A percentile compares a stretch with the other conserved stretches of the same genome.
These are phyloP conservation scores for Cytauxzoon felis DNA, from an alignment of 169 alveolate species.

Conservation along the genomic window DNA sequence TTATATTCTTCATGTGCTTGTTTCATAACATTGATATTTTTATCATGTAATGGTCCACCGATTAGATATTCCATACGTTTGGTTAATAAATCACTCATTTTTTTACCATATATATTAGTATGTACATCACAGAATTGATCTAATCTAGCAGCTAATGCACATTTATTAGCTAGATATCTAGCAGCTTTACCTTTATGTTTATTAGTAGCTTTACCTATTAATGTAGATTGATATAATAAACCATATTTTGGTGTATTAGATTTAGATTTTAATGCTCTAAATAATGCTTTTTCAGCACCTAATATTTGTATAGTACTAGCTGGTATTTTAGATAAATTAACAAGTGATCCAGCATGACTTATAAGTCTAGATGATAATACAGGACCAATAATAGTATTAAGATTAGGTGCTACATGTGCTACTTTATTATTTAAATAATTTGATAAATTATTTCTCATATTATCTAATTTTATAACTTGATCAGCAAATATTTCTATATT, in stretches of 20 bases:
- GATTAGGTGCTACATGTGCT: conserved; percentile 96
- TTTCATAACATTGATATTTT: conserved; percentile 85
- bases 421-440: conserved; percentile 87
- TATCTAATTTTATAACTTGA: conserved; percentile 84
- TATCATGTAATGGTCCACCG: conserved; percentile 80
- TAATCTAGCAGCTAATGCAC: conserved; percentile 96
- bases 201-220: conserved; percentile 93
- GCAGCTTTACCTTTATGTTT: conserved; percentile 94
- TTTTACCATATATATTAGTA: conserved; percentile 88
- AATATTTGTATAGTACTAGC: conserved; percentile 94
- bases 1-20: conserved; percentile 66
- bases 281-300: conserved; percentile 97
- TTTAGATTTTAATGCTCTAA: conserved; percentile 94
- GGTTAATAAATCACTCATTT: conserved; percentile 88
- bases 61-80: conserved; percentile 90
- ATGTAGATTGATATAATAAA: conserved; percentile 91
- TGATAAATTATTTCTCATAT: conserved; percentile 83
- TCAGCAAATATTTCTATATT: conserved; percentile 88
- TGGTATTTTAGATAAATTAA: conserved; percentile 92
- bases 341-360: conserved; percentile 95
- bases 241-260: conserved; percentile 99
- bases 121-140: conserved; percentile 85
- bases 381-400: conserved; percentile 93
- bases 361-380: conserved; percentile 93
- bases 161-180: conserved; percentile 95